Evolutionary conservation across 148 eudicot genomes (phyloP).

Genomic region (Bassia scoparia): DNA sequence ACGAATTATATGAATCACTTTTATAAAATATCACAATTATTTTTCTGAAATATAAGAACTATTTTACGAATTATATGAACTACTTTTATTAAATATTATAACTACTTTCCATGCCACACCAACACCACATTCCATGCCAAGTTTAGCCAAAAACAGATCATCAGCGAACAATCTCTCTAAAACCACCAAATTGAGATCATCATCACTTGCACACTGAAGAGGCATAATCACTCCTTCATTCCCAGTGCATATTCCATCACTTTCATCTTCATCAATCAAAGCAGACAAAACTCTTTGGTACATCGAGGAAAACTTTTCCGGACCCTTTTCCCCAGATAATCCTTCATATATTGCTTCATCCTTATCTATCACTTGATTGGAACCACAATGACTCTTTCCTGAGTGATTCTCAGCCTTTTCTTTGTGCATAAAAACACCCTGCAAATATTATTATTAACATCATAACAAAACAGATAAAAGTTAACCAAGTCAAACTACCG

Average conservation of each 20-base stretch:
- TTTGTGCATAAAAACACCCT: slow-evolving; percentile 36
- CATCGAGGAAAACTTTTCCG: slow-evolving; percentile 37
- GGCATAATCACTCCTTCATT: slow-evolving; percentile 42
- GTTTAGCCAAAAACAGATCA: no score
- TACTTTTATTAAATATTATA: no score
- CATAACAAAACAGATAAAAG: slow-evolving; percentile 6
- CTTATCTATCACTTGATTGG: slow-evolving; percentile 25
- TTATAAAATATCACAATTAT: no score
- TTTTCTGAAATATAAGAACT: no score
- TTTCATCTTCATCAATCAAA: slow-evolving; percentile 54
- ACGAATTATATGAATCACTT: no score
- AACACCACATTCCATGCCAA: no score
- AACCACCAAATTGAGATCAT: slow-evolving; percentile 56
- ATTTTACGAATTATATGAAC: no score
- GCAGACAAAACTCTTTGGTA: slow-evolving; percentile 55
- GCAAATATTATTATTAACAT: slow-evolving; percentile 13
- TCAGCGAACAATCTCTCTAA: no score
- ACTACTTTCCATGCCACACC: no score
- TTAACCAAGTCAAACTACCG: background rate
- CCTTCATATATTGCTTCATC: slow-evolving; percentile 24
- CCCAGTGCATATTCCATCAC: slow-evolving; percentile 35
- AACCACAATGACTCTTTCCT: slow-evolving; percentile 16
- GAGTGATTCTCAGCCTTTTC: slow-evolving; percentile 16
- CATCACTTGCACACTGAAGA: slow-evolving; percentile 54
- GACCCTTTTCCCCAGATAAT: slow-evolving; percentile 27